Conservation (phyloP, 768 basidiomycete species). For the Amanita fuliginea region DNA sequence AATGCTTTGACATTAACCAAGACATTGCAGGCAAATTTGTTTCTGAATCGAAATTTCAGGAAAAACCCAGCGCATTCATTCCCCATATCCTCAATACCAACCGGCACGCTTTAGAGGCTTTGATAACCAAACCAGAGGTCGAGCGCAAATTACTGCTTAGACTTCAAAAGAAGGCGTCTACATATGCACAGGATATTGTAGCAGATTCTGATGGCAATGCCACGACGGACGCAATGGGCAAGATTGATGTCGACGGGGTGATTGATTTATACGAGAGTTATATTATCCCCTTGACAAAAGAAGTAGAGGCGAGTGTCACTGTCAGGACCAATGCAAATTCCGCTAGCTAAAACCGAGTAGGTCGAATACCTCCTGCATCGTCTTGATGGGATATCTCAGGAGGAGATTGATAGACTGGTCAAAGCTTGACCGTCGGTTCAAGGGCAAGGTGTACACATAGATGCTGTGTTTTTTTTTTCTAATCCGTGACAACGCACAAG, state of each 20-base stretch:
- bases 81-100: conserved; percentile 84
- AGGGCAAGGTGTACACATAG: too few species aligned
- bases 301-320: conserved; percentile 73
- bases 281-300: conserved; percentile 96
- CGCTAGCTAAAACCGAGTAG: conserved; percentile 30
- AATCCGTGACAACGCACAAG: neutral
- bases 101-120: conserved; percentile 60
- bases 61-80: conserved; percentile 77
- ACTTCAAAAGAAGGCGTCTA: conserved; percentile 73
- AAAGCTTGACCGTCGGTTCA: neutral
- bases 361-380: conserved; percentile 92
- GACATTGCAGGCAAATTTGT: conserved; percentile 84
- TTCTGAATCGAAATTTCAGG: conserved; percentile 92
- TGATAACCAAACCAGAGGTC: conserved; percentile 98
- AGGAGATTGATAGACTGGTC: conserved; percentile 62
- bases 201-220: conserved; percentile 43
- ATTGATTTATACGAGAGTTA: conserved; percentile 90
- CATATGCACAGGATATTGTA: conserved; percentile 76
- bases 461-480: neutral
- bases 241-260: conserved; percentile 90
- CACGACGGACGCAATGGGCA: conserved; percentile 26
- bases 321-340: neutral
- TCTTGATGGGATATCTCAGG: conserved; percentile 73
- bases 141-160: conserved; percentile 77
- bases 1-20: neutral